A percentile compares a stretch with the other conserved stretches of the same genome.
Conservation (phyloP, 164 flowering plant species). For the Nelumbo lutea region DNA sequence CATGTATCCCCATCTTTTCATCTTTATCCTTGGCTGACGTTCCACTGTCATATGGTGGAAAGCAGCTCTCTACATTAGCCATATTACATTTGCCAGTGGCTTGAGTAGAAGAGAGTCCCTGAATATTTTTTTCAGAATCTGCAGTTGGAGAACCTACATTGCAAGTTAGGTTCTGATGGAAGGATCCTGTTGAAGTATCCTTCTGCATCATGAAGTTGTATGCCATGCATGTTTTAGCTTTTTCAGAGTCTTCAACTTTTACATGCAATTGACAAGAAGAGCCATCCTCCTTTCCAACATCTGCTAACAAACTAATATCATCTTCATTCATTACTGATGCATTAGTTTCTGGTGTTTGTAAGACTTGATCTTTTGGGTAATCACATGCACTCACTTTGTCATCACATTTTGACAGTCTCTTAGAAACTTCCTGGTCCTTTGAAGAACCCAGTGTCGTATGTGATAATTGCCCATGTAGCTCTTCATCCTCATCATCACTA, state of each 20-base stretch:
- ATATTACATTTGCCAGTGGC: slow-evolving; percentile 16
- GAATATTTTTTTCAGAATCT: slow-evolving; percentile 19
- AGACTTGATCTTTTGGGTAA: slow-evolving; percentile 18
- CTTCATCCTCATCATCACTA: slow-evolving; percentile 27
- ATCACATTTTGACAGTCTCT: slow-evolving; percentile 18
- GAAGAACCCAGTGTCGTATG: slow-evolving; percentile 15
- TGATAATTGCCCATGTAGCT: slow-evolving; percentile 15
- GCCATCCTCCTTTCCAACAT: slow-evolving; percentile 17
- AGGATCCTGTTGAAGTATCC: slow-evolving; percentile 6
- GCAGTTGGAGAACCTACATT: slow-evolving; percentile 12
- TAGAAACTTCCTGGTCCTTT: slow-evolving; percentile 21
- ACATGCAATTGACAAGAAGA: slow-evolving; percentile 6
- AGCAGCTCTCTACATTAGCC: slow-evolving; percentile 16
- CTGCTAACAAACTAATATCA: slow-evolving; percentile 13
- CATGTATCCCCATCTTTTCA: slow-evolving; percentile 23
- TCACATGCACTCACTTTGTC: slow-evolving; percentile 29
- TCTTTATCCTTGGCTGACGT: slow-evolving; percentile 24
- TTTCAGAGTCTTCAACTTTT: slow-evolving; percentile 20
- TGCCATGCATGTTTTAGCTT: slow-evolving; percentile 6
- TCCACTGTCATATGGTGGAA: slow-evolving; percentile 19
- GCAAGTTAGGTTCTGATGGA: slow-evolving; percentile 7
- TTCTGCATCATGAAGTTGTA: slow-evolving; percentile 6
- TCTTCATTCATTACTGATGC: slow-evolving; percentile 29
- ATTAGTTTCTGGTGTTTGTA: slow-evolving; percentile 27
- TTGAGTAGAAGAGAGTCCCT: slow-evolving; percentile 10